Percentiles rank a stretch among this genome's conserved stretches.
These are phyloP conservation scores for Cornus controversa DNA, from an alignment of 148 eudicot genomes.

Conservation along the genomic window DNA sequence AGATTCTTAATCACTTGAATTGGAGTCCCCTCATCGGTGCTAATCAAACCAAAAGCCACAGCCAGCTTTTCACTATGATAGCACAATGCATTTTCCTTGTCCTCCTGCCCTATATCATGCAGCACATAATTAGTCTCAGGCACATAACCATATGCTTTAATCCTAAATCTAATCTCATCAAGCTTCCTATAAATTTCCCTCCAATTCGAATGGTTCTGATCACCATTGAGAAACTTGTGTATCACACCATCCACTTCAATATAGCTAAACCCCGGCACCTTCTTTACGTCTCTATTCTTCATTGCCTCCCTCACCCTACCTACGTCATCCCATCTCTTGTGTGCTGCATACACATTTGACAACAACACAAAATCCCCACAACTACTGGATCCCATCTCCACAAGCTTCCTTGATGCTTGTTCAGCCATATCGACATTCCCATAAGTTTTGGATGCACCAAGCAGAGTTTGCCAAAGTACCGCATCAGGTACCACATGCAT, in stretches of 20 bases:
- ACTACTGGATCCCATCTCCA: conserved; percentile 73
- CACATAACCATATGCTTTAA: conserved; percentile 62
- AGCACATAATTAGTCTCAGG: conserved; percentile 71
- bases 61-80: conserved; percentile 90
- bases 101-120: conserved; percentile 90
- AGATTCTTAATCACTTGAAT: conserved; percentile 80
- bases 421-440: conserved; percentile 76
- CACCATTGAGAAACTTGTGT: conserved; percentile 68
- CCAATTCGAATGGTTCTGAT: conserved; percentile 55
- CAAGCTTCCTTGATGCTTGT: conserved; percentile 63
- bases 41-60: conserved; percentile 77
- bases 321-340: conserved; percentile 79
- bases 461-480: conserved; percentile 79
- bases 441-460: conserved; percentile 77
- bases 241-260: conserved; percentile 58
- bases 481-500: conserved; percentile 69
- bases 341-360: conserved; percentile 68
- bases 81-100: conserved; percentile 67
- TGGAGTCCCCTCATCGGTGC: conserved; percentile 38
- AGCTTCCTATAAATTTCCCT: conserved; percentile 62
- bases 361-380: conserved; percentile 76
- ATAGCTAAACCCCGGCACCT: conserved; percentile 86
- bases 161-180: conserved; percentile 62
- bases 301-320: conserved; percentile 68
- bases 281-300: conserved; percentile 61